phyloP scores from a whole-genome alignment of 768 basidiomycete genomes.

The Leccinum boreale region DNA sequence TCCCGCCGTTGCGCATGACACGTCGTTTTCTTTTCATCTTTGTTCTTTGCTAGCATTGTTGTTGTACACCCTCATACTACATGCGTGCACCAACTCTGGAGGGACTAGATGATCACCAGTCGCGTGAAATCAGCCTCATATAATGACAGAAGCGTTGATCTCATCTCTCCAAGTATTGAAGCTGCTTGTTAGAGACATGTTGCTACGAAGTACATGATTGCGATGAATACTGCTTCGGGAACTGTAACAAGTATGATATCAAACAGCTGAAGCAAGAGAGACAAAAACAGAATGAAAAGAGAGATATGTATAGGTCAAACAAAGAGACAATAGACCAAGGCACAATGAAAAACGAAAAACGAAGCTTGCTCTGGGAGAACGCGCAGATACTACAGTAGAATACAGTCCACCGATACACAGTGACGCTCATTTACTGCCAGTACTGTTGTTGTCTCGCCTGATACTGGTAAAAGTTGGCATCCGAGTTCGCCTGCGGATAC shows the following conservation, averaged over 20 bases:
- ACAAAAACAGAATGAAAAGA: constrained; percentile 5
- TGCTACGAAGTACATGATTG: constrained; percentile 28
- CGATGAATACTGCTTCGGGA: constrained; percentile 22
- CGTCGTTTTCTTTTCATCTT: neutral
- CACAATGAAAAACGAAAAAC: constrained; percentile 1
- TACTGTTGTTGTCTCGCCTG: constrained; percentile 63
- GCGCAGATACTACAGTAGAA: neutral
- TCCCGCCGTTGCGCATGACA: neutral
- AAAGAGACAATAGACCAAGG: constrained; percentile 3
- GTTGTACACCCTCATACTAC: constrained; percentile 5
- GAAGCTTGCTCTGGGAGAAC: constrained; percentile 5
- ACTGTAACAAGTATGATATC: constrained; percentile 28
- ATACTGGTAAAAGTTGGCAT: constrained; percentile 70
- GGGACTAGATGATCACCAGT: neutral
- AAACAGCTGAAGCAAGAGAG: constrained; percentile 28
- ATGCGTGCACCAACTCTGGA: neutral
- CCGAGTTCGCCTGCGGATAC: constrained; percentile 53
- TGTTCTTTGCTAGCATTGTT: constrained; percentile 1
- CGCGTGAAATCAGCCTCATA: neutral
- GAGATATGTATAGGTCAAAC: constrained; percentile 1
- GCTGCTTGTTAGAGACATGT: constrained; percentile 22
- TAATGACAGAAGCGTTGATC: neutral
- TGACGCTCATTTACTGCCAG: constrained; percentile 36
- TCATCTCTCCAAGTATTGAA: neutral
- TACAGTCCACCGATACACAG: neutral